Evolutionary conservation across 257 asterid genomes (phyloP), one percentile per base, ranked within the genome.

Genomic region (Echium plantagineum): DNA sequence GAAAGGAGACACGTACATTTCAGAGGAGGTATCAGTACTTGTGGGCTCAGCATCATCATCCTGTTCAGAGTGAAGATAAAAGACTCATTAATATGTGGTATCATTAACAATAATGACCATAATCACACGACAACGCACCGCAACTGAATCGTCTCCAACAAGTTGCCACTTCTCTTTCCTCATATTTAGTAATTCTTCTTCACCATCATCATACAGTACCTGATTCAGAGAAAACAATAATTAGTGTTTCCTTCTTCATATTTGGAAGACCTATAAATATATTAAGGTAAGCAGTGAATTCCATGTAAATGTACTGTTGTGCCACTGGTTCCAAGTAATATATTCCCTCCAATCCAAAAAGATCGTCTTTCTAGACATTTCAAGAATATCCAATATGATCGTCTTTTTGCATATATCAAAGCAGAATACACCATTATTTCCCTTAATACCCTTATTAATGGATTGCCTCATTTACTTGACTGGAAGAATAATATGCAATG

Each of bases 201-300:
- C 99, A 9, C 97, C 99, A 76, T 89, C 99, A 75, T 10, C 61
- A 60, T 93, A 93, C 58, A 30, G 21, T 52, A 93, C 87, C 97
- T 93, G 75, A 55, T 58, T 26, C 20, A 69, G 59, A 13, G 66
- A 10, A 62, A 53, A 10, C 5, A 42, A 1, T 42, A 35, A 35
- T 35, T 35, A 35, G 46, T 35, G 6, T 17, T 42, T 42, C 16
- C 49, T 10, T 1, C 48, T 42, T 12, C 12, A 7, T 7, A 35
- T 42, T 13, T 42, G 49, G 3, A 8, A 7, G 47, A 42, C 17
- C 49, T 42, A 42, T 2, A 35, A 5, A 35, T 3, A 35, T 35
- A 35, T 35, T 35, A 28, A 28, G 32, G 2, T 42, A 10, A 42
- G 16, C 13, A 5, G 16, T 13, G 2, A 15, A 42, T 15, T 13